phyloP scores from a whole-genome alignment of 2,329 filamentous ascomycete genomes.

The Fulvia fulva region DNA sequence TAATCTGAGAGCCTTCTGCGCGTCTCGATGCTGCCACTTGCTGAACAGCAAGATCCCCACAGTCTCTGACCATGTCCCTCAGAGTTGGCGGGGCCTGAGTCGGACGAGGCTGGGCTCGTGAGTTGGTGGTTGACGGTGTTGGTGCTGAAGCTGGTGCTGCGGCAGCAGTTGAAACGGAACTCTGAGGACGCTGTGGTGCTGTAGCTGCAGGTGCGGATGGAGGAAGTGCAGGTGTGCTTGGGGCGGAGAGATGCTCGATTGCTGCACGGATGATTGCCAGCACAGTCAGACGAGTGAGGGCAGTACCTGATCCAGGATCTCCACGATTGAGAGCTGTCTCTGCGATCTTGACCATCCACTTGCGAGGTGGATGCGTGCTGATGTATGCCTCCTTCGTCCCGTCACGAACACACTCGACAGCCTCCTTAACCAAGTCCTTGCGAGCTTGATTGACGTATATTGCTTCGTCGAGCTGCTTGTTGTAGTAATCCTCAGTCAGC shows the following conservation, averaged over 20 bases:
- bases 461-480: not conserved
- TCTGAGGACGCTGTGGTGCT: not conserved
- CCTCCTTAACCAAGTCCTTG: not conserved
- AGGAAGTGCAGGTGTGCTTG: not conserved
- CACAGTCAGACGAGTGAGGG: not conserved
- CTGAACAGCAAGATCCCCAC: not conserved
- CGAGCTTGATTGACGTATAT: not conserved
- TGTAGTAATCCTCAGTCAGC: not conserved
- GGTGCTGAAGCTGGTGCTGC: not conserved
- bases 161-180: not conserved
- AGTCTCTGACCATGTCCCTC: not conserved
- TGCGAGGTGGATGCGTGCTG: not conserved
- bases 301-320: not conserved
- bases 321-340: not conserved
- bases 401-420: not conserved
- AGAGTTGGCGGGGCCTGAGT: not conserved
- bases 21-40: not conserved
- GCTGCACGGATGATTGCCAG: not conserved
- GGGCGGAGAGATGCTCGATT: not conserved
- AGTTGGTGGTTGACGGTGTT: not conserved
- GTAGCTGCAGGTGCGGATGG: not conserved
- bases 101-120: not conserved
- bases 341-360: not conserved
- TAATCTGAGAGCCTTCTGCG: not conserved
- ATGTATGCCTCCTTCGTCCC: not conserved